Base-by-base conservation (phyloP, 768 basidiomycete species). In the Psilocybe azurescens region DNA sequence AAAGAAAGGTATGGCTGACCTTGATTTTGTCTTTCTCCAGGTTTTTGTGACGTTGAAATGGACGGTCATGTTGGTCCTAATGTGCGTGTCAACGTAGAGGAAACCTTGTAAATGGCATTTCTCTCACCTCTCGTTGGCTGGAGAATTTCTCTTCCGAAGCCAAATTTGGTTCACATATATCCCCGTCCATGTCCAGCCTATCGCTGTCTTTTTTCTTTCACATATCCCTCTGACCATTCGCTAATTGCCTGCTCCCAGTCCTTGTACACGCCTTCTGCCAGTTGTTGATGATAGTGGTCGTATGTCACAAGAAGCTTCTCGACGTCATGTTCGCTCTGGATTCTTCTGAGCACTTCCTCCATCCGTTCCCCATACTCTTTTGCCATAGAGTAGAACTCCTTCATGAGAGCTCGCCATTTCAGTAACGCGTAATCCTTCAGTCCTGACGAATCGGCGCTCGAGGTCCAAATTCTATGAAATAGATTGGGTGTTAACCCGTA, bases 401-500 rank as follows among this genome's bases (percentile, higher is more conserved):
- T 56, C 41, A 47, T 47, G 29, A 56, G 39, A 24, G 39, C 8
- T 11, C 9, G 18, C 55, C 55, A 56, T 32, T 47, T 46, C 46
- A 18, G 18, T n/a, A 56, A n/a, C 24, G 55, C 55, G 11, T 29
- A 56, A 28, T 55, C 24, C 13, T 30, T 55, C 36, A 55, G 13
- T 24, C 41, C 39, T 18, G 20, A n/a, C 16, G 44, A 47, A 1
- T 46, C 46, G 16, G 39, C 55, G 9, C 32, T 41, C 16, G 39
- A 24, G 16, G 20, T 33, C 55, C 55, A 56, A 3, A 56, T 47
- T n/a, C n/a, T 56, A 14, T 56, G 55, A 24, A 47, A 47, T 11
- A 16, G 41, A 16, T n/a, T 32, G 14, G 55, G 55, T 8, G 41
- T 29, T n/a, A 56, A 46, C 3, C 41, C 28, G 29, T 46, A 56